Evolutionary conservation across 768 basidiomycete species (phyloP).

Genomic region (Mycena indigotica): DNA sequence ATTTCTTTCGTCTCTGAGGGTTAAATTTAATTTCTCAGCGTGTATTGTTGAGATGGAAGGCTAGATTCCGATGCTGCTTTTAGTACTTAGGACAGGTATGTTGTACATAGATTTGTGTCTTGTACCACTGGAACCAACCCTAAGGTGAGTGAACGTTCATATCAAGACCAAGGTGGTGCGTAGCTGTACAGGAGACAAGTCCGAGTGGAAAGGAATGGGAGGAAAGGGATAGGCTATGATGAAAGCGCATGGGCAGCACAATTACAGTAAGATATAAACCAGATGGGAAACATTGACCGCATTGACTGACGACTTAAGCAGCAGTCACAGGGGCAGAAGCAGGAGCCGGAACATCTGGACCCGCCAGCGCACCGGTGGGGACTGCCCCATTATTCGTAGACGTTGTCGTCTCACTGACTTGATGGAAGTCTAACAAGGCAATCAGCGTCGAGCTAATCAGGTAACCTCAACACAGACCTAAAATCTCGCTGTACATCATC

Average conservation of each 20-base stretch:
- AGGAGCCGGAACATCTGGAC: slow-evolving; percentile 46
- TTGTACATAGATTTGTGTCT: background rate
- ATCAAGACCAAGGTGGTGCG: background rate
- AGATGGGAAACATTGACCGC: background rate
- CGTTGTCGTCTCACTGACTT: slow-evolving; percentile 57
- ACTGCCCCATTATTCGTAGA: slow-evolving; percentile 48
- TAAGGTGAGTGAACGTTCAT: background rate
- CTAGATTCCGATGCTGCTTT: background rate
- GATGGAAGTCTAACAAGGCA: slow-evolving; percentile 67
- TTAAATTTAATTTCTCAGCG: background rate
- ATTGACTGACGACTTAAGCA: slow-evolving; percentile 15
- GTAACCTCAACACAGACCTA: slow-evolving; percentile 62
- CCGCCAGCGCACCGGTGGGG: slow-evolving; percentile 70
- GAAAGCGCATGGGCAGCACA: background rate
- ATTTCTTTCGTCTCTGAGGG: no score
- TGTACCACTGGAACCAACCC: background rate
- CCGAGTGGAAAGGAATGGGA: background rate
- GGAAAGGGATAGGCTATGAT: background rate
- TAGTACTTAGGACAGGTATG: background rate
- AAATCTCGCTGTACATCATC: slow-evolving; percentile 99
- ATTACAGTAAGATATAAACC: slow-evolving; percentile 2
- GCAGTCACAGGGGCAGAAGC: slow-evolving; percentile 23
- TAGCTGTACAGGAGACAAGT: background rate
- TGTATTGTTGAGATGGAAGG: background rate
- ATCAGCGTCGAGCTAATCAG: background rate